Base-by-base conservation (phyloP, 208 protist species). In the Leishmania major region DNA sequence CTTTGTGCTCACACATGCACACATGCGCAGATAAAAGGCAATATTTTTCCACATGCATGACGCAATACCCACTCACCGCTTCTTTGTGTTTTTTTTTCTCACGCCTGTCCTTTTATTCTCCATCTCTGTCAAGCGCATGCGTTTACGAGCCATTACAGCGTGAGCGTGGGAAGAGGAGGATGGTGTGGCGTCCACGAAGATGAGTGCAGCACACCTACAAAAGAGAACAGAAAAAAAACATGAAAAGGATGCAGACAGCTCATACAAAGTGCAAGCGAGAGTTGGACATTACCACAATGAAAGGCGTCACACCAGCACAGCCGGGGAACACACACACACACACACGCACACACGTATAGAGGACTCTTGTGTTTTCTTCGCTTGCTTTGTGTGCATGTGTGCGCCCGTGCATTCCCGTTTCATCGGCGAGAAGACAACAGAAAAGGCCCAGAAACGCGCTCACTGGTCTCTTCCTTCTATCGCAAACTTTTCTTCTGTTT, bases 351-450 rank as follows among this genome's bases (percentile, higher is more conserved):
- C 31, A 25, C 45, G 37, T n/a, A 3, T 53, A 35, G n/a, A 57
- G 1, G 25, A 28, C 49, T 75, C n/a, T 43, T 74, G 35, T 74
- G 6, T 22, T 43, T 75, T 43, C 3, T 43, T 43, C 40, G 40
- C 40, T 43, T 35, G 7, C 35, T 37, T 53, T 75, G 47, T 57
- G 71, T 53, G 71, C 49, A 51, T 73, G 71, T 57, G 71, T 75
- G 71, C 11, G 40, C 31, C 28, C 15, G 43, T 60, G n/a, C 17
- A 22, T 59, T 45, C 15, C 43, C 67, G 49, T 43, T 43, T 47
- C 35, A 72, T 22, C 67, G 35, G 59, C 19, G n/a, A 22, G 59
- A 62, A 62, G 59, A 62, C 31, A n/a, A 49, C 40, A 47, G 67
- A 28, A 72, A 49, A 47, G 17, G 10, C 5, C 67, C 67, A 72